Percentiles rank a stretch among this genome's conserved stretches.
Conservation (phyloP, 148 eudicot species). For the Persicaria maculosa region DNA sequence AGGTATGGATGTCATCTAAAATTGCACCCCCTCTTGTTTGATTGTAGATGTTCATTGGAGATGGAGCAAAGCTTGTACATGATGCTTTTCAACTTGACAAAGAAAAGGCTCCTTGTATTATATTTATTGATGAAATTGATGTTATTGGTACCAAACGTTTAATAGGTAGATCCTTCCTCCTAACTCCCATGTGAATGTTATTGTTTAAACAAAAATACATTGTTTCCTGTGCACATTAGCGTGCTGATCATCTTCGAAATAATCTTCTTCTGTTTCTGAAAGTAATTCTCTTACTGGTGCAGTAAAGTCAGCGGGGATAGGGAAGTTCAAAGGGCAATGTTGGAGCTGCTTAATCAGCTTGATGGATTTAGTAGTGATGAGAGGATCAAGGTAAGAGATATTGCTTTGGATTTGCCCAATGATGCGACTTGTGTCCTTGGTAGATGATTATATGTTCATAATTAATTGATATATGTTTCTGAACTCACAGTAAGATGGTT, state of each 20-base stretch:
- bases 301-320: conserved; percentile 98
- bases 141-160: conserved; percentile 98
- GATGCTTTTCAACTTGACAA: conserved; percentile 97
- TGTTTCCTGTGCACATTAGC: background rate
- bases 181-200: background rate
- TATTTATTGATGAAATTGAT: conserved; percentile 96
- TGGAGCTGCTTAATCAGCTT: conserved; percentile 89
- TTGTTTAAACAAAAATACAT: background rate
- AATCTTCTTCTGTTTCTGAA: background rate
- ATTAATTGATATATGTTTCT: background rate
- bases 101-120: conserved; percentile 93
- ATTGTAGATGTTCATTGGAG: conserved; percentile 89
- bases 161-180: conserved; percentile 43
- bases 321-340: conserved; percentile 94
- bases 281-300: conserved; percentile 21
- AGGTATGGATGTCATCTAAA: background rate
- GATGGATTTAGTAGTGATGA: conserved; percentile 99
- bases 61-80: conserved; percentile 96
- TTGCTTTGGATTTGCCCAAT: background rate
- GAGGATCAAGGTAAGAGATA: conserved; percentile 60
- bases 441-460: background rate
- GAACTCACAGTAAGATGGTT: background rate
- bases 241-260: background rate
- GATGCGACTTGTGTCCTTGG: background rate
- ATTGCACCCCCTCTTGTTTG: too few relatives aligned